Base-by-base conservation (phyloP, 345 rosid species). In the Citrus reticulata region DNA sequence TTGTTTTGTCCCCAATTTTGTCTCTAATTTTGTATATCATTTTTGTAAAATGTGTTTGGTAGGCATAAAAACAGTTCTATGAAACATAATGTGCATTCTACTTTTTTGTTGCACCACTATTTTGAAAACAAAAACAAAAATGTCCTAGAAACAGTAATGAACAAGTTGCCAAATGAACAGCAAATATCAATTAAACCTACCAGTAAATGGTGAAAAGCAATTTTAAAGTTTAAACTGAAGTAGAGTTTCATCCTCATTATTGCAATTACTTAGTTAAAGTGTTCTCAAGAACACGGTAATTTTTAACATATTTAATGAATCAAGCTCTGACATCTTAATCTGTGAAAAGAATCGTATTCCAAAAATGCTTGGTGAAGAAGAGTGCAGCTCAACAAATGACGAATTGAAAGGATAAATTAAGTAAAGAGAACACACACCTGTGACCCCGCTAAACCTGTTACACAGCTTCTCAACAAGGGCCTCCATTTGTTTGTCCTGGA, bases 401-500 rank as follows among this genome's bases (percentile, higher is more conserved):
- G 59, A 66, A 75, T 46, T 22, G 25, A 64, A 51, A 62, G 64
- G 30, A 54, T 13, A 64, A 24, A 32, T n/a, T 59, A 68, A 59
- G 57, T 32, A 19, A 49, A 58, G 40, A 62, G 77, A 81, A 83
- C 61, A 68, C 79, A 55, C 85, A 92, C 99, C 98, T 86, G 94
- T 88, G 81, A 90, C 94, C 73, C 99, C 99, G 70, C 88, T 83
- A 82, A 96, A 93, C 88, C 99, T 88, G 79, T 96, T 91, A 93
- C 99, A 96, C 68, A 94, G 99, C 86, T 96, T 96, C 86, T 93
- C 99, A 81, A 96, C 97, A 77, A 96, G 95, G 77, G 98, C 85
- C 75, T 96, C 99, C 98, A 96, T 94, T 84, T 96, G 99, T 86
- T 90, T 96, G 80, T 96, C 99, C 98, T 96, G 84, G 73, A 83